Conservation (phyloP, 768 basidiomycete species). For the Hydnum rufescens region DNA sequence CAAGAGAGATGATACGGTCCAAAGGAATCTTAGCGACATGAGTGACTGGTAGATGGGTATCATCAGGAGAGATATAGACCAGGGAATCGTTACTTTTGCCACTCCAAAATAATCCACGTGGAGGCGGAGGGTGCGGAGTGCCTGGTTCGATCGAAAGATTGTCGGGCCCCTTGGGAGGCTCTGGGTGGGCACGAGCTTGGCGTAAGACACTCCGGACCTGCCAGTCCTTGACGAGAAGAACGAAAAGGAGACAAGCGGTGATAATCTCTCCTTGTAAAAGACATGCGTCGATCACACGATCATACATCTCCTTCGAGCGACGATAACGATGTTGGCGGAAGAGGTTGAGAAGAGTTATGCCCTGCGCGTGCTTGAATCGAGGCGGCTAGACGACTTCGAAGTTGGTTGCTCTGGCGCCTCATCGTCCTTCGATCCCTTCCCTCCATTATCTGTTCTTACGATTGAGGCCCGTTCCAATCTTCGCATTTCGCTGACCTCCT, state of each 20-base stretch:
- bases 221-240: conserved; percentile 42
- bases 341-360: conserved; percentile 1
- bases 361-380: not conserved
- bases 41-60: too few species aligned
- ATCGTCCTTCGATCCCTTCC: not conserved
- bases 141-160: too few species aligned
- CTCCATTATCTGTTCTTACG: not conserved
- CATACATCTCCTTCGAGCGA: conserved; percentile 28
- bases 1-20: too few species aligned
- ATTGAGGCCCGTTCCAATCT: not conserved
- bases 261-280: conserved; percentile 64
- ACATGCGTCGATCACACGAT: conserved; percentile 38
- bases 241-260: conserved; percentile 52
- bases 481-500: not conserved
- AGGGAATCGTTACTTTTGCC: too few species aligned
- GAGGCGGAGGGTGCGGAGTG: too few species aligned
- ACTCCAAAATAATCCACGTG: too few species aligned
- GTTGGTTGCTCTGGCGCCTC: not conserved
- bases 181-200: not conserved
- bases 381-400: not conserved
- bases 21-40: too few species aligned
- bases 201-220: conserved; percentile 16
- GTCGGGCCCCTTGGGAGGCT: too few species aligned
- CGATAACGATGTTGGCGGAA: conserved; percentile 6
- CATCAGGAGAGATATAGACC: too few species aligned